A percentile compares a stretch with the other conserved stretches of the same genome.
phyloP scores from a whole-genome alignment of 1,284 basidiomycete species.

The Hymenochaete sp. region DNA sequence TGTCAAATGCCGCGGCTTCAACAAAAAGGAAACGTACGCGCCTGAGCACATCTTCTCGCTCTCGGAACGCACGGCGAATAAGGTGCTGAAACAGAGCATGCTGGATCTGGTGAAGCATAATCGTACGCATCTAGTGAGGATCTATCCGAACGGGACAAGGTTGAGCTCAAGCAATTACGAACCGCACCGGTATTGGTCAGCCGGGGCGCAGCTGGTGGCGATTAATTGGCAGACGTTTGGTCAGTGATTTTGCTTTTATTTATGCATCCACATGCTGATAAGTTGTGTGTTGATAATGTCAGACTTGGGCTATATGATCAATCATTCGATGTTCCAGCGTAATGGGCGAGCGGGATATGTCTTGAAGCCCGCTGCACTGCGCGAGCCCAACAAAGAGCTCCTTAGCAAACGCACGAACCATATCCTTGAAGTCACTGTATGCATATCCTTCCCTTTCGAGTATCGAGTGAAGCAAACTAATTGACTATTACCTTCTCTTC shows the following conservation, averaged over 20 bases:
- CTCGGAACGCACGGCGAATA: constrained; percentile 78
- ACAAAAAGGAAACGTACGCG: constrained; percentile 83
- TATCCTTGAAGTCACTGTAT: constrained; percentile 55
- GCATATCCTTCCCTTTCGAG: constrained; percentile 17
- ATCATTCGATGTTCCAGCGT: constrained; percentile 89
- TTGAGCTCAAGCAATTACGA: constrained; percentile 85
- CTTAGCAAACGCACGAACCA: constrained; percentile 50
- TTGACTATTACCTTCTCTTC: no score
- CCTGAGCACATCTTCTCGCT: constrained; percentile 90
- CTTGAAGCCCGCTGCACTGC: constrained; percentile 78
- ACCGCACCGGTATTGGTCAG: constrained; percentile 85
- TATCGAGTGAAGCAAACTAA: no score
- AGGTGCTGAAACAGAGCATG: constrained; percentile 49
- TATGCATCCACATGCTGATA: not conserved
- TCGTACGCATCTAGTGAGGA: constrained; percentile 75
- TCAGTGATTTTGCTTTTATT: constrained; percentile 29
- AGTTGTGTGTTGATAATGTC: constrained; percentile 11
- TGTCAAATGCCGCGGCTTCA: constrained; percentile 89
- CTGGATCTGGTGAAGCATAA: constrained; percentile 86
- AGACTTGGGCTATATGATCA: constrained; percentile 87
- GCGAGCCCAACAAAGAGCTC: constrained; percentile 55
- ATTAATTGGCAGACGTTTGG: constrained; percentile 98
- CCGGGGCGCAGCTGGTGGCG: constrained; percentile 90
- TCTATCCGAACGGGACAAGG: constrained; percentile 83
- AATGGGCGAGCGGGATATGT: constrained; percentile 86